Evolutionary conservation across 441 rosid genomes (phyloP), one percentile per base, ranked within the genome.

Genomic region (Euphorbia schlechtendalii): DNA sequence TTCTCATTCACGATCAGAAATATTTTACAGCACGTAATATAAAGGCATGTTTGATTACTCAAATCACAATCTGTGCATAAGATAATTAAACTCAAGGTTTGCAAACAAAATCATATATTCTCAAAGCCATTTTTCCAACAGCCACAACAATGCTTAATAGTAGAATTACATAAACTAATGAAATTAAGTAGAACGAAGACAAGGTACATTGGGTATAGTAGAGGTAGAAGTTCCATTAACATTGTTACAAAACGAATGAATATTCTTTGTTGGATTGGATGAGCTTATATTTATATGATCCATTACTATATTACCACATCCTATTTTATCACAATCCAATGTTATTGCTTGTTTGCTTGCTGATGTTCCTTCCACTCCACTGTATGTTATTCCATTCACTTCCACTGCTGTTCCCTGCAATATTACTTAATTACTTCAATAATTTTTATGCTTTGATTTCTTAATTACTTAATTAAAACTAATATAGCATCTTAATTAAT

Each of bases 221-320:
- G 51, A 48, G 21, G 5, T 38, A n/a, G 75, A 58, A 12, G 56
- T 68, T 48, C 76, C 85, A 25, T 61, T 61, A 13, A 73, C 81
- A 72, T 78, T 67, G 4, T 51, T 65, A 62, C 84, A 81, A 9
- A 8, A 48, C 12, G 73, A 63, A 7, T 0, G 2, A 4, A 32
- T 63, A 34, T 14, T 0, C 10, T 41, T 68, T 53, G 22, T 69
- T 63, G 0, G 74, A 56, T 22, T n/a, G 0, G 69, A 54, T 5
- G 76, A 72, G 3, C 67, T 68, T 10, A 78, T 66, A 2, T 28
- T 36, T 3, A 80, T 59, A 40, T 64, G 51, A 30, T 67, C 72
- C 70, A 76, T 57, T n/a, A 4, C n/a, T 11, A 81, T 65, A 46
- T 67, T 73, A 17, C n/a, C 53, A 58, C 87, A 83, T 28, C 69